Evolutionary conservation across 768 basidiomycete genomes (phyloP), one percentile per base, ranked within the genome.

Genomic region (Mrakia blollopis): DNA sequence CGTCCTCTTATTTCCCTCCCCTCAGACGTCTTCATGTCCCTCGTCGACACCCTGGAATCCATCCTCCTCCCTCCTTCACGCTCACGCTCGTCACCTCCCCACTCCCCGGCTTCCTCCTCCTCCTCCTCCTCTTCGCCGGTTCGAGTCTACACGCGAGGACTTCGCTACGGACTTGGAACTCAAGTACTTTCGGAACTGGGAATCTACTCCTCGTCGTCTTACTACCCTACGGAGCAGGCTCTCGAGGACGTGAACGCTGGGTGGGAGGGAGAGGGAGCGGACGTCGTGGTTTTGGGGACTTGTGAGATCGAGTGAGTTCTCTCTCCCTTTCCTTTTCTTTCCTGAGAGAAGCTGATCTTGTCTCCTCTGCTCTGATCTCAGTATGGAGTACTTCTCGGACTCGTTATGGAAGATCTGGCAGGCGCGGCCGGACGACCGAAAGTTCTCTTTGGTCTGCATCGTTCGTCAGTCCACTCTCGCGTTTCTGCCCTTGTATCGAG

Each of bases 221-320:
- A 65, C 44, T 16, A 37, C 30, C 3, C 35, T 9, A 57, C 63
- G 28, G 63, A 70, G 6, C 67, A 63, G 28, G 25, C 73, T 32
- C 39, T 78, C 16, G 14, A 57, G 13, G 54, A 39, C 50, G 68
- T 74, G 32, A 9, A 69, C 9, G 47, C 73, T 7, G 68, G 69
- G 30, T 70, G 74, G 74, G 73, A 69, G 5, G 73, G 65, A 0
- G 2, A 63, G 23, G 74, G 74, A 3, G 74, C 74, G 44, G 65
- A 68, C 37, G 35, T 57, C 0, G 35, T 75, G 2, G 47, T 75
- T 28, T 37, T 75, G 35, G 74, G 65, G 35, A 75, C 74, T 13
- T 75, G 74, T 25, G 74, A 78, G 78, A 57, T 78, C 10, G 71
- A 78, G 67, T 69, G 44, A 23, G 67, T 78, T 32, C 35, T 41